Evolutionary conservation across 805 yeast species (phyloP).

Genomic region (Candida glaebosa): DNA sequence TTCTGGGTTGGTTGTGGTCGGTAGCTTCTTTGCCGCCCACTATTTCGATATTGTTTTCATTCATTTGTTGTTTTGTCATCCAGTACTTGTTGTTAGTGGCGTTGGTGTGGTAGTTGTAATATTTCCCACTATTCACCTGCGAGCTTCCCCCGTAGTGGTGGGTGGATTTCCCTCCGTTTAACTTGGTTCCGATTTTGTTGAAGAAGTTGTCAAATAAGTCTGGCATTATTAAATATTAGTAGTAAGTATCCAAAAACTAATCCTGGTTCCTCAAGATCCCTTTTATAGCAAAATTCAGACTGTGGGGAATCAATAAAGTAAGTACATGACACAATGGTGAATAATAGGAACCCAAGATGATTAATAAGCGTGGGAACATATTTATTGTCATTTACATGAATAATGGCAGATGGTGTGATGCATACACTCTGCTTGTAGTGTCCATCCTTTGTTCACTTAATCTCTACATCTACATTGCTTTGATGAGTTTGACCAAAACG

Average conservation of each 20-base stretch:
- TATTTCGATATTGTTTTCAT: background rate
- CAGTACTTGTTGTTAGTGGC: slow-evolving; percentile 38
- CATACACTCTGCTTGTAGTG: no score
- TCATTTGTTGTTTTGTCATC: slow-evolving; percentile 22
- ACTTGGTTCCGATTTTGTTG: slow-evolving; percentile 24
- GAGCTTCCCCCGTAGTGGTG: slow-evolving; percentile 27
- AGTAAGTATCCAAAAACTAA: no score
- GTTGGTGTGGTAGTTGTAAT: slow-evolving; percentile 33
- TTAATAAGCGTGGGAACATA: background rate
- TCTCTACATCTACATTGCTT: background rate
- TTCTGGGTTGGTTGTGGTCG: slow-evolving; percentile 2
- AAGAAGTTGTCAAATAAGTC: slow-evolving; percentile 41
- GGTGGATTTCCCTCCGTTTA: slow-evolving; percentile 33
- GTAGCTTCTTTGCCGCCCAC: slow-evolving; percentile 1
- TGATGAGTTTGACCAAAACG: background rate
- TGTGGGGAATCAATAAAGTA: background rate
- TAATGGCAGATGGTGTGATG: no score
- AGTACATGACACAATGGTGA: background rate
- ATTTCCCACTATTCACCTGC: slow-evolving; percentile 37
- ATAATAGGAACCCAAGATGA: background rate
- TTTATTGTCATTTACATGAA: no score
- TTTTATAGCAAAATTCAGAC: no score
- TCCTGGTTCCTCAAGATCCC: no score
- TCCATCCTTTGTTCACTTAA: background rate
- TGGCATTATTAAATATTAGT: slow-evolving; percentile 13